Evolutionary conservation across 306 rosid genomes (phyloP), one percentile per base, ranked within the genome.

Genomic region (Macrotyloma uniflorum): DNA sequence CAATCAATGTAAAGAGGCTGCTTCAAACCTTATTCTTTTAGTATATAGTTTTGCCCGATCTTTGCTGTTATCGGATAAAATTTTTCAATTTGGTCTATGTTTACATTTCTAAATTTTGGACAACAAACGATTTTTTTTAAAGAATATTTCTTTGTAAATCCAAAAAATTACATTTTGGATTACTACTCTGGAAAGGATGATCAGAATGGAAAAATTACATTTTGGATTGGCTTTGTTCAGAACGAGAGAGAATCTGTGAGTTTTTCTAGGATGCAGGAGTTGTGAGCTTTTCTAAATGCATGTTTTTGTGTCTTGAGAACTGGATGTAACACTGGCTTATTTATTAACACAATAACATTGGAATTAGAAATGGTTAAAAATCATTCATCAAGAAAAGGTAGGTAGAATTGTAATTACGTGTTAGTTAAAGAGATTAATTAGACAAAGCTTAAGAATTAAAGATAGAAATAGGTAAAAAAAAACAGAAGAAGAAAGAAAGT

Each of bases 1-100:
- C 61, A 38, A 20, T 36, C 61, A 38, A 9, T 72, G 80, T 73
- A 72, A 59, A 81, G 54, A 46, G 67, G 68, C 55, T 71, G 57
- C 74, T 46, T 80, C 46, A 1, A 15, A 32, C 16, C 18, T 49
- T 30, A n/a, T 49, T 49, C 47, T 30, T 28, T 2, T 3, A 4
- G 33, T 30, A 30, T 51, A 35, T 12, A 2, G 12, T 0, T 46
- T 45, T 28, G 43, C 11, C 4, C 26, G 28, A 18, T 9, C 12
- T 9, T 33, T n/a, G 35, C 36, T 12, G 16, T 67, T 11, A 22
- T 22, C 0, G 28, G 54, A 6, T 14, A 8, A 14, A 61, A 16
- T 0, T 15, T 59, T 61, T 30, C 10, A 61, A 61, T 61, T 61
- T 9, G 16, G 4, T 7, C 20, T 18, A 6, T 47, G 24, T 50